Conservation (phyloP, 2,329 filamentous ascomycete genomes). For the Fusarium sp. region DNA sequence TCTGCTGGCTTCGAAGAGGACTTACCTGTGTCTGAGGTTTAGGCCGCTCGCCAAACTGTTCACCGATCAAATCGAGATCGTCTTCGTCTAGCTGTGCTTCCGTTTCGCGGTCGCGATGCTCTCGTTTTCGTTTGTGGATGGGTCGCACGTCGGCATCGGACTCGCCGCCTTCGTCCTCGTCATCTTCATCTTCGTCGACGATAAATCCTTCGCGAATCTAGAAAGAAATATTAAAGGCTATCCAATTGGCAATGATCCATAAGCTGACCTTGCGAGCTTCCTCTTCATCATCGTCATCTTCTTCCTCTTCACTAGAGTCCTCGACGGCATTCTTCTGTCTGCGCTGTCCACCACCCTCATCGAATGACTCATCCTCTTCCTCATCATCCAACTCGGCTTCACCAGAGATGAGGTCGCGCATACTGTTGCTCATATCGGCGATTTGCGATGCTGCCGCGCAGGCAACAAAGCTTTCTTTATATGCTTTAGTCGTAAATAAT, state of each 20-base stretch:
- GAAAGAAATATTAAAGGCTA: conserved; percentile 23
- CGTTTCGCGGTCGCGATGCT: conserved; percentile 79
- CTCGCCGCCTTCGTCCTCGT: conserved; percentile 76
- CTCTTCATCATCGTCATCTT: conserved; percentile 92
- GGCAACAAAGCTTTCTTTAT: conserved; percentile 43
- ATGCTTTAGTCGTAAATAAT: conserved; percentile 25
- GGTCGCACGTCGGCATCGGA: conserved; percentile 65
- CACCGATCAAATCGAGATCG: conserved; percentile 93
- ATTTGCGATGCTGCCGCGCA: conserved; percentile 43
- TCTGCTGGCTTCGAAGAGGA: not conserved
- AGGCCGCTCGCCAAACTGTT: conserved; percentile 74
- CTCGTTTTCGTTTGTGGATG: conserved; percentile 77
- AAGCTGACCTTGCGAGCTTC: conserved; percentile 77
- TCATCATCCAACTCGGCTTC: conserved; percentile 89
- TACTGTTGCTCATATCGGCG: conserved; percentile 69
- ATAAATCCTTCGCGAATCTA: conserved; percentile 96
- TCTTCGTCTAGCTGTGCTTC: conserved; percentile 95
- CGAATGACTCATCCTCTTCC: conserved; percentile 85
- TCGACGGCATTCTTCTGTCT: conserved; percentile 65
- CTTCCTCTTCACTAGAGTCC: conserved; percentile 92
- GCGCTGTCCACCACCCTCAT: conserved; percentile 77
- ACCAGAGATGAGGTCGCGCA: conserved; percentile 83
- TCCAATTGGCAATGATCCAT: not conserved
- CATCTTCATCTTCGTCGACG: conserved; percentile 90
- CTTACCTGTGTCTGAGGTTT: conserved; percentile 77